Evolutionary conservation across 306 rosid genomes (phyloP).

Genomic region (Geum urbanum): DNA sequence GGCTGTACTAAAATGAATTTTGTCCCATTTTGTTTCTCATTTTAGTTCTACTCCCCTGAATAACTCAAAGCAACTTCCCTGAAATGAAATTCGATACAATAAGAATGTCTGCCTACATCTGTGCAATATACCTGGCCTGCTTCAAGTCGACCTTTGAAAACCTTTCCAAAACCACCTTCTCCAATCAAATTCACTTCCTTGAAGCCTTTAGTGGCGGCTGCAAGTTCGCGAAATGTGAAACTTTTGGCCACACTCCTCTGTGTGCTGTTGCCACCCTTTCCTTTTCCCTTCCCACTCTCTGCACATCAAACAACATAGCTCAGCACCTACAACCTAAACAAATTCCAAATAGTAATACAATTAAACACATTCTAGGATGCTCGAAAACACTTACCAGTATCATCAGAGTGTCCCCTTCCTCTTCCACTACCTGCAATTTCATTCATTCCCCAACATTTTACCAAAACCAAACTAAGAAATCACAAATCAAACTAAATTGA

Average conservation of each 20-base stretch:
- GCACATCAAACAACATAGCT: conserved; percentile 2
- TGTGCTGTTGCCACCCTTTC: conserved; percentile 16
- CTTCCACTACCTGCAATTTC: conserved; percentile 42
- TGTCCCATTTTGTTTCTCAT: neutral
- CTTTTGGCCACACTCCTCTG: conserved; percentile 43
- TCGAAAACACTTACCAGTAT: conserved; percentile 24
- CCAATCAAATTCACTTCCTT: conserved; percentile 73
- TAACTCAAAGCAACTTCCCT: neutral
- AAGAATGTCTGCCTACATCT: neutral
- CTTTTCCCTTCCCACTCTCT: conserved; percentile 39
- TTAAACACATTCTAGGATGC: neutral
- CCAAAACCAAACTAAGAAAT: neutral
- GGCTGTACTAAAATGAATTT: neutral
- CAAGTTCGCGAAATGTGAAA: conserved; percentile 75
- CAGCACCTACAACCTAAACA: conserved; percentile 9
- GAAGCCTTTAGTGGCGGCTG: conserved; percentile 67
- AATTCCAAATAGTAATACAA: neutral
- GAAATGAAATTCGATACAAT: neutral
- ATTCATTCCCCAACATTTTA: neutral
- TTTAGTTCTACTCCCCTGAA: neutral
- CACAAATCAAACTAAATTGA: neutral
- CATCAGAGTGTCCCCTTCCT: conserved; percentile 26
- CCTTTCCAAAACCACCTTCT: conserved; percentile 97
- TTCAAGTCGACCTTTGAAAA: conserved; percentile 82
- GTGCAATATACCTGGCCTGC: conserved; percentile 50